phyloP scores from a whole-genome alignment of 78 protist species.

The Chrysochromulina tobinii region DNA sequence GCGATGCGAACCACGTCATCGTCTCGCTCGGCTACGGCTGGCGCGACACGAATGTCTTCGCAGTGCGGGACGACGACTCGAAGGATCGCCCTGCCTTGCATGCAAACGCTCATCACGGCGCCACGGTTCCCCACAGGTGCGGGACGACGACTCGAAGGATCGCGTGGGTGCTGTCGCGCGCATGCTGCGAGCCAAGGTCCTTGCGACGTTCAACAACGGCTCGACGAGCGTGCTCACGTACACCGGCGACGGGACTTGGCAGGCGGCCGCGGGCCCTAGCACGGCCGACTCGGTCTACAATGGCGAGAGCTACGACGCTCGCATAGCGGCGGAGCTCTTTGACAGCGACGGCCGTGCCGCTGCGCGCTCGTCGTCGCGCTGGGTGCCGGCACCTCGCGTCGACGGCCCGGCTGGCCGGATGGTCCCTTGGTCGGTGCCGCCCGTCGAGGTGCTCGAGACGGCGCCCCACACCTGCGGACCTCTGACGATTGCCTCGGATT shows the following conservation, averaged over 20 bases:
- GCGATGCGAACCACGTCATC: neutral
- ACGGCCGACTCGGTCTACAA: conserved; percentile 15
- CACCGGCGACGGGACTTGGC: neutral
- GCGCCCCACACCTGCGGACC: too few relatives aligned
- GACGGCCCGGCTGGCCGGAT: neutral
- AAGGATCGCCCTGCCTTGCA: too few relatives aligned
- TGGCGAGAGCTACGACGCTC: conserved; percentile 36
- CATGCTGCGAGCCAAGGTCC: neutral
- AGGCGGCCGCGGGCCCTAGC: neutral
- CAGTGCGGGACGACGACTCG: too few relatives aligned
- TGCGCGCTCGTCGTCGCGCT: neutral
- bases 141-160: too few relatives aligned
- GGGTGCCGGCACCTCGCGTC: neutral
- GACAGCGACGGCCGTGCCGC: neutral
- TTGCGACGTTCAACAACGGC: neutral
- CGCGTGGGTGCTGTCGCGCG: neutral
- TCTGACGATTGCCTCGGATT: too few relatives aligned
- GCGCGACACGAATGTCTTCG: neutral
- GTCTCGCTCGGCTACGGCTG: conserved; percentile 34
- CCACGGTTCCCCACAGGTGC: too few relatives aligned
- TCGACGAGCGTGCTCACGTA: neutral
- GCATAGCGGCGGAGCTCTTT: neutral
- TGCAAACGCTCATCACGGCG: too few relatives aligned
- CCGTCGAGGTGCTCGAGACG: neutral
- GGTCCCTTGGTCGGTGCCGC: conserved; percentile 25